Evolutionary conservation across 805 yeast species (phyloP), one percentile per base, ranked within the genome.

Genomic region (Candida parachauliodes): DNA sequence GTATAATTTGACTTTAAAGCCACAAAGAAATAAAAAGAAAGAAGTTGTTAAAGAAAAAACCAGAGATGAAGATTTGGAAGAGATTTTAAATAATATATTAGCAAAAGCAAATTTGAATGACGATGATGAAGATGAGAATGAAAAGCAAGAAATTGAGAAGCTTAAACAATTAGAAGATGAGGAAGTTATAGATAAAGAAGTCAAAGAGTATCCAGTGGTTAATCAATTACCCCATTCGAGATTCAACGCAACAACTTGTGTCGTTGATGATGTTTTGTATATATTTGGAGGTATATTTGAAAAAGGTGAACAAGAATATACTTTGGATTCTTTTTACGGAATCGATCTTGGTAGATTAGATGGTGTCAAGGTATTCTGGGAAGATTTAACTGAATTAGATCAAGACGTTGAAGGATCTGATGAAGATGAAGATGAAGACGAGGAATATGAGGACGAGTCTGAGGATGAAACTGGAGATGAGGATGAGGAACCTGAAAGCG

Each of bases 231-330:
- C 98, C 2, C 97, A 91, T 53, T 77, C 89, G 2, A 71, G 98
- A 50, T 91, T 88, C 65, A 91, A 91, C 55, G 80, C 96, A 3
- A 65, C 89, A 2, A 77, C 88, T 3, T 81, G 94, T 40, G 95
- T 91, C 1, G 78, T 83, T 26, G 95, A 84, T 49, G 98, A 91
- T 54, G 74, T 72, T 0, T 67, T 88, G 41, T 91, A 79, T 59
- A 83, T 93, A 8, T 88, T 75, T 54, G 96, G 97, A 17, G 98
- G 98, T 49, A 76, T 81, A 29, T 91, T 82, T 80, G 98, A 93
- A 57, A 64, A 74, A 21, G 95, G 89, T 3, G 98, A 93, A 36
- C 81, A 75, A 43, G 98, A 91, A 57, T 85, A 74, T 56, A 76
- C 77, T 28, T 72, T 93, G 49, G 96, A 91, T 56, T 82, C 95